These are phyloP conservation scores for Lantana camara DNA, from an alignment of 257 asterid genomes.

Conservation along the genomic window DNA sequence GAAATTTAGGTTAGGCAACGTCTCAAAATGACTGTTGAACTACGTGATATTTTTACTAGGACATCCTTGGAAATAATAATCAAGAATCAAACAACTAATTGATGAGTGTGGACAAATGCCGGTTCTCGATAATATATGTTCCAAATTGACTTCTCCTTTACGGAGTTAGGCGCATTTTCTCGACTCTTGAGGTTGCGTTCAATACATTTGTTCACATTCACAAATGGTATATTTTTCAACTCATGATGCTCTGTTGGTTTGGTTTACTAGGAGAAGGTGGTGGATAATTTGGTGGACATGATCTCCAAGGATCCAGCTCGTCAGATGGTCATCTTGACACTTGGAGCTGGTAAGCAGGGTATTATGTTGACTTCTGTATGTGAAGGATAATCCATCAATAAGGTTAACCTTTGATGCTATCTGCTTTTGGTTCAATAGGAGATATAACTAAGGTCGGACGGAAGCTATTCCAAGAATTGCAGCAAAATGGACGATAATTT, in stretches of 20 bases:
- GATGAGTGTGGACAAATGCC: no score
- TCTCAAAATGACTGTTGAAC: no score
- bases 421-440: slow-evolving; percentile 29
- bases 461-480: slow-evolving; percentile 32
- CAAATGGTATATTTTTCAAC: not conserved
- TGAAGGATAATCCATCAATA: not conserved
- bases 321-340: slow-evolving; percentile 38
- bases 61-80: no score
- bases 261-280: slow-evolving; percentile 30
- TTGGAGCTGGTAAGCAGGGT: slow-evolving; percentile 37
- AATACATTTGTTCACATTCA: not conserved
- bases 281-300: slow-evolving; percentile 33
- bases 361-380: not conserved
- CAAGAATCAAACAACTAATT: no score
- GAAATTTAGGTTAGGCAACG: no score
- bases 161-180: no score
- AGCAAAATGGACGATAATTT: slow-evolving; percentile 5
- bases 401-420: not conserved
- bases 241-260: not conserved
- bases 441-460: slow-evolving; percentile 41
- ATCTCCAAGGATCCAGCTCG: slow-evolving; percentile 26
- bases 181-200: not conserved
- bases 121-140: no score
- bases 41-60: no score
- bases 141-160: no score